Evolutionary conservation across 352 stramenopile genomes (phyloP), one percentile per base, ranked within the genome.

Genomic region (Blastocystis sp.): DNA sequence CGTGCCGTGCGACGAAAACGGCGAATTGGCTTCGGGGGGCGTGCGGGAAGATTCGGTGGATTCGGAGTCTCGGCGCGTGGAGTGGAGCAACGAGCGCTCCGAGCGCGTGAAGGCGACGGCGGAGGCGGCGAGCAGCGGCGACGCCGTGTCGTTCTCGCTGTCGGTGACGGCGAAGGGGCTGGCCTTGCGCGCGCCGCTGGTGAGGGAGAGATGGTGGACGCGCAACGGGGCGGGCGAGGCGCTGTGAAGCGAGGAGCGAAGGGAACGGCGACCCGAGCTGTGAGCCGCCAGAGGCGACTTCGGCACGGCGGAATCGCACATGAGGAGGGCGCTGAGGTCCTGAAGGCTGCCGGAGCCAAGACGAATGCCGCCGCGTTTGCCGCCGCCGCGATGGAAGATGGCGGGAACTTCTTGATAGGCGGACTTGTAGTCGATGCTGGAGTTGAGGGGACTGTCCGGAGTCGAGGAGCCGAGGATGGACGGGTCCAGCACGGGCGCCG

Each of bases 71-170:
- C 28, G 28, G 28, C 28, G 28, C 28, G 28, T 34, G 28, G 28
- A 34, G 28, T 34, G 28, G 28, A 34, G 28, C 28, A 34, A 34
- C 28, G 28, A 34, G 28, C 28, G 28, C 28, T 34, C 28, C 28
- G 28, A 34, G 28, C 28, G 28, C 28, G 28, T 34, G 28, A 34
- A 34, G 28, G 28, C 28, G 28, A 34, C 92, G 17, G 96, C 90
- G 0, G 98, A 91, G 59, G 89, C 90, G 34, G 90, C 92, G 42
- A 96, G 90, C 79, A 94, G 92, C 0, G 93, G 93, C 9, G 68
- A 74, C 21, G 64, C 6, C 19, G 54, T 54, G 28, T 34, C 28
- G 28, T 34, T 34, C 28, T 34, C 28, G 28, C 28, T 34, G 28
- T 34, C 28, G 28, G 28, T 34, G 28, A 34, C 28, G 28, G 28